Evolutionary conservation across 441 rosid species (phyloP).

Genomic region (Gossypium lobatum): DNA sequence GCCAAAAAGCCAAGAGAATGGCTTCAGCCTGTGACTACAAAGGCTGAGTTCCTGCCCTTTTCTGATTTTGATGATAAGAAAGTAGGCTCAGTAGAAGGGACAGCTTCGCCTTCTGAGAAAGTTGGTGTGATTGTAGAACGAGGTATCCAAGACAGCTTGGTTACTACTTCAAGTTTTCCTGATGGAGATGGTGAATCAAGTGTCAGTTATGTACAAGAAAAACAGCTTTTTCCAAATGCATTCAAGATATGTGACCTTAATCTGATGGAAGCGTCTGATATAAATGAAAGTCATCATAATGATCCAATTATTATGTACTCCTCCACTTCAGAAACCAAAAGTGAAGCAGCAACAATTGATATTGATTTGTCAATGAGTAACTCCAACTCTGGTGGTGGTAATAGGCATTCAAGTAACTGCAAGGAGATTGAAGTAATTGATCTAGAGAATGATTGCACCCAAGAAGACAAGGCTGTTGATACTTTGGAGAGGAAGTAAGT

Average conservation of each 20-base stretch:
- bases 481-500: slow-evolving; percentile 55
- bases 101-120: slow-evolving; percentile 29
- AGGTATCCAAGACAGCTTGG: slow-evolving; percentile 34
- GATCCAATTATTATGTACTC: slow-evolving; percentile 34
- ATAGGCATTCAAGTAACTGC: slow-evolving; percentile 38
- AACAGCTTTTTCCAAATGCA: slow-evolving; percentile 67
- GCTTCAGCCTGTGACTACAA: slow-evolving; percentile 42
- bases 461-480: slow-evolving; percentile 48
- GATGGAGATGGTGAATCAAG: slow-evolving; percentile 30
- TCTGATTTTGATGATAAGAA: slow-evolving; percentile 29
- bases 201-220: slow-evolving; percentile 53
- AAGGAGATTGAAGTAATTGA: slow-evolving; percentile 87
- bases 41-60: slow-evolving; percentile 26
- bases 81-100: slow-evolving; percentile 24
- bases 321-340: slow-evolving; percentile 33
- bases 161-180: slow-evolving; percentile 26
- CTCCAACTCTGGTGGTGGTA: slow-evolving; percentile 45
- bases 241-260: slow-evolving; percentile 91
- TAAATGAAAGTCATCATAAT: slow-evolving; percentile 39
- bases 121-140: slow-evolving; percentile 17
- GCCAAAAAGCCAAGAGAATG: slow-evolving; percentile 65
- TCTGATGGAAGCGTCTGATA: slow-evolving; percentile 66
- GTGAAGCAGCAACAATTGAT: slow-evolving; percentile 50
- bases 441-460: slow-evolving; percentile 65
- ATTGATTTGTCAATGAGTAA: slow-evolving; percentile 78